These are phyloP conservation scores for Acmispon strigosus DNA, from an alignment of 306 rosid genomes.

Conservation along the genomic window DNA sequence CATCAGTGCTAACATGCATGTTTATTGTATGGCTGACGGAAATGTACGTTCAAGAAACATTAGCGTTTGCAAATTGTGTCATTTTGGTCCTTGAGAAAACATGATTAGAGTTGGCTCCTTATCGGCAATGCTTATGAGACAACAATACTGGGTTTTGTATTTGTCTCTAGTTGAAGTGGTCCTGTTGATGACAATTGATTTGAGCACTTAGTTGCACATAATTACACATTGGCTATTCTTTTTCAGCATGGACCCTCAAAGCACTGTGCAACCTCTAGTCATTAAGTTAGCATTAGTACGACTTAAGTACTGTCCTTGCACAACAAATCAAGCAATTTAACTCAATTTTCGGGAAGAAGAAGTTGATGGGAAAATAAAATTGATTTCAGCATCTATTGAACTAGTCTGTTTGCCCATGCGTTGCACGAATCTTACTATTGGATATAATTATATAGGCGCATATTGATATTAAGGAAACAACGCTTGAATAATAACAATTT, in stretches of 20 bases:
- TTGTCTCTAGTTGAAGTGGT: slow-evolving; percentile 20
- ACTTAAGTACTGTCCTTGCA: background rate
- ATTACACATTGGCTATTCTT: background rate
- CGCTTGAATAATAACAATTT: no score
- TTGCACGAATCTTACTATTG: no score
- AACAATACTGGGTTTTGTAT: background rate
- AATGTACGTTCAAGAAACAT: no score
- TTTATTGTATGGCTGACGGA: no score
- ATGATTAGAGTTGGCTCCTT: background rate
- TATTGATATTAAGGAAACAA: no score
- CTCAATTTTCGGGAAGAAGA: background rate
- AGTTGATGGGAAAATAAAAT: no score
- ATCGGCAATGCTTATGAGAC: background rate
- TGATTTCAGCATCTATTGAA: no score
- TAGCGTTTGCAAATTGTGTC: background rate
- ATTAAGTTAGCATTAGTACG: background rate
- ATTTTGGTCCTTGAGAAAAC: background rate
- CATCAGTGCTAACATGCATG: no score
- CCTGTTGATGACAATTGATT: background rate
- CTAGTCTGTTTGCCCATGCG: no score
- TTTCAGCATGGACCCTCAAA: slow-evolving; percentile 8
- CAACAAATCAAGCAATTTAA: background rate
- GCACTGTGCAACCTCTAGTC: background rate
- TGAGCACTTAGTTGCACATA: background rate
- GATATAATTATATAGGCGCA: no score